Base-by-base conservation (phyloP, 306 rosid species). In the Alnus glutinosa region DNA sequence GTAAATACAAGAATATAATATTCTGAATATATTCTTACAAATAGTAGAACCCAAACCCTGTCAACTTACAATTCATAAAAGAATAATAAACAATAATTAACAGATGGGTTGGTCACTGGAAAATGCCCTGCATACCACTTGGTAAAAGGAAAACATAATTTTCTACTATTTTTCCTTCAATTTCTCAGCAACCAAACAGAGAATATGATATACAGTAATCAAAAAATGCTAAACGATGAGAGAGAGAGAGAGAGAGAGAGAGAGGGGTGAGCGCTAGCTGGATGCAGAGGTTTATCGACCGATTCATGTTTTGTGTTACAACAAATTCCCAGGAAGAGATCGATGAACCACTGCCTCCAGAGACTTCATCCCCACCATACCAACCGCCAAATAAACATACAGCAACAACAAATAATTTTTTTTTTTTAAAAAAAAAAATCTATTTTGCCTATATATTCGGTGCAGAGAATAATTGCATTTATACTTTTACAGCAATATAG, bases 231-330 rank as follows among this genome's bases (percentile, higher is more conserved):
- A 61, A 57, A 67, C 8, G n/a, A 69, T 68, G 52, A 37, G 36
- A 15, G n/a, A 13, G 47, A 47, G 55, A 70, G 78, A 23, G 28
- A 23, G 28, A 23, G 28, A 23, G 28, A 75, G 59, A 77, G 80
- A 80, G 87, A 87, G 88, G 64, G 83, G 89, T 79, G 86, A 85
- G 91, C 97, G 86, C 98, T 23, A 23, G 28, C 28, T 96, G 99
- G 99, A 96, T 93, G 99, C 99, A 96, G 99, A 96, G 99, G 99
- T 96, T 96, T 96, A 96, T 96, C 99, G 99, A 96, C 83, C 99
- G 88, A 87, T 96, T 96, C 97, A 74, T 91, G 99, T 48, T 81
- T 87, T 88, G 90, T 83, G 88, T 82, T 82, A 75, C 84, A 89
- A 79, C 85, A 91, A 90, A 83, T 81, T 77, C 79, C 50, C 98